phyloP scores from a whole-genome alignment of 306 rosid species.

The Trifolium dubium region DNA sequence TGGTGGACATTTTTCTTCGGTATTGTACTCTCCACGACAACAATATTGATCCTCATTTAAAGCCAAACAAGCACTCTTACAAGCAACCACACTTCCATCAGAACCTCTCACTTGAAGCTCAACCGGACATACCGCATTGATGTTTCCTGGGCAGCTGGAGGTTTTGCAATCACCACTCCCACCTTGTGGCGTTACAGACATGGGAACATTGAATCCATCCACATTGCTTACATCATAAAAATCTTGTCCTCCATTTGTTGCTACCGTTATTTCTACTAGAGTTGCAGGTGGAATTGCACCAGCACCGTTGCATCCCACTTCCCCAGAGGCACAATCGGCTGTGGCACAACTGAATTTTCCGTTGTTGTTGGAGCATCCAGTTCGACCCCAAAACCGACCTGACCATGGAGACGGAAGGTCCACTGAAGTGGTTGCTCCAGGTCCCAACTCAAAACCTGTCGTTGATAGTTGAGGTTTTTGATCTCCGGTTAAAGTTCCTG shows the following conservation, averaged over 20 bases:
- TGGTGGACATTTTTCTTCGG: conserved; percentile 51
- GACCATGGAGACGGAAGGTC: conserved; percentile 60
- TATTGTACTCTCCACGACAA: conserved; percentile 44
- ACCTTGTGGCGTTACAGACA: conserved; percentile 51
- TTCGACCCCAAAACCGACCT: conserved; percentile 64
- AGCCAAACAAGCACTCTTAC: conserved; percentile 77
- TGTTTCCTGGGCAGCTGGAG: conserved; percentile 42
- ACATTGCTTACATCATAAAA: conserved; percentile 68
- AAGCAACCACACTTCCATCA: conserved; percentile 50
- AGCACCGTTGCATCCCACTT: conserved; percentile 60
- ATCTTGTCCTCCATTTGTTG: conserved; percentile 50
- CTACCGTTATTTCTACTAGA: conserved; percentile 50
- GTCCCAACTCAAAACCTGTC: conserved; percentile 55
- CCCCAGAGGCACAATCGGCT: conserved; percentile 63
- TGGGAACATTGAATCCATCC: conserved; percentile 70
- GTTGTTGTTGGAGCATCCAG: conserved; percentile 47
- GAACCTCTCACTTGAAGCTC: conserved; percentile 42
- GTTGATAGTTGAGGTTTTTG: conserved; percentile 49
- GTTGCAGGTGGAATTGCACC: conserved; percentile 60
- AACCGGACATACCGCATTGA: conserved; percentile 46
- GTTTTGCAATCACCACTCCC: conserved; percentile 46
- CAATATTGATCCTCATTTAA: conserved; percentile 53
- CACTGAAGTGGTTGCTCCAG: conserved; percentile 35
- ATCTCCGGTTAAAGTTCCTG: conserved; percentile 57
- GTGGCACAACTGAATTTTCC: conserved; percentile 61